Percentiles rank a stretch among this genome's conserved stretches.
These are phyloP conservation scores for Lagerstroemia speciosa DNA, from an alignment of 345 rosid species.

Conservation along the genomic window DNA sequence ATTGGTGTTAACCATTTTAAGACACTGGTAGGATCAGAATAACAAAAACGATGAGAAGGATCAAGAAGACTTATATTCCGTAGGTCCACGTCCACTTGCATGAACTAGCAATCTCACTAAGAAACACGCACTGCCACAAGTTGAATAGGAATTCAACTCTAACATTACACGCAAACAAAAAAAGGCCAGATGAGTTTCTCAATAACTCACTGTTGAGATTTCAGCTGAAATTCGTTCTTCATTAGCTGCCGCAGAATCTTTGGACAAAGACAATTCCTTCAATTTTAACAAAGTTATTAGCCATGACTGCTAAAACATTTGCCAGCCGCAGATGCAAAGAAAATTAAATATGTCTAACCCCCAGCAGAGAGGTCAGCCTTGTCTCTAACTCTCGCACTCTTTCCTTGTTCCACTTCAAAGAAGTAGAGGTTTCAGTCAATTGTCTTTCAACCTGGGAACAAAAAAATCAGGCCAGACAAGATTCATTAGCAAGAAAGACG, in stretches of 20 bases:
- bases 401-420: slow-evolving; percentile 69
- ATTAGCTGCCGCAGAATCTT: slow-evolving; percentile 56
- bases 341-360: slow-evolving; percentile 30
- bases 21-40: not conserved
- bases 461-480: not conserved
- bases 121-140: not conserved
- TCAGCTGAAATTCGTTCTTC: slow-evolving; percentile 71
- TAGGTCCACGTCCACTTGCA: not conserved
- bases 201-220: slow-evolving; percentile 62
- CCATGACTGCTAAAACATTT: slow-evolving; percentile 6
- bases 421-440: slow-evolving; percentile 48
- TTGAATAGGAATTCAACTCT: not conserved
- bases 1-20: not conserved
- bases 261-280: slow-evolving; percentile 65
- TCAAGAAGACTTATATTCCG: not conserved
- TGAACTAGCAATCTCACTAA: not conserved
- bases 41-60: not conserved
- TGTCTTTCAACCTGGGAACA: slow-evolving; percentile 47
- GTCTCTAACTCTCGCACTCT: slow-evolving; percentile 64
- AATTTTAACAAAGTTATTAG: slow-evolving; percentile 13
- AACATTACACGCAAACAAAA: not conserved
- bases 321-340: not conserved
- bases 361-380: slow-evolving; percentile 44
- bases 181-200: slow-evolving; percentile 1
- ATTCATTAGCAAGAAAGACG: not conserved